Base-by-base conservation (phyloP, 306 rosid species). In the Mucuna pruriens region DNA sequence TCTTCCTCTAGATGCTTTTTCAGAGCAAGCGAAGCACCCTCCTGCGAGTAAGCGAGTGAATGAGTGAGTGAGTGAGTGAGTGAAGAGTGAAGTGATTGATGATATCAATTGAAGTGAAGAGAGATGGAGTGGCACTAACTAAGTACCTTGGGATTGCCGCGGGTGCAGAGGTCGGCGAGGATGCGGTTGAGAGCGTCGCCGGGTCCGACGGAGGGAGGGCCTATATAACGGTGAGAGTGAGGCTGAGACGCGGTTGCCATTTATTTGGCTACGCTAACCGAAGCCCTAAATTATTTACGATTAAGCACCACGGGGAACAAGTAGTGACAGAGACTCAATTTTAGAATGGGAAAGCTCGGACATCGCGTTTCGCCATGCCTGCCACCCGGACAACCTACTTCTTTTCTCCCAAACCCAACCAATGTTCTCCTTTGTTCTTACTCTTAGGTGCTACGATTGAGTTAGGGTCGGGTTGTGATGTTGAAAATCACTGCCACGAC, bases 1-100 rank as follows among this genome's bases (percentile, higher is more conserved):
- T 90, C 96, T 87, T 93, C 99, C 85, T 95, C 98, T 5, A 93
- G 77, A 76, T 93, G 98, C 77, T 91, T 95, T 88, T 87, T 95
- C 40, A 95, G 81, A 39, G 97, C 94, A 16, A 89, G 83, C 4
- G 90, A 81, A 82, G 97, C 90, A 71, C 99, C 99, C 64, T 93
- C 99, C 98, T 95, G 82, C 1, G 22, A 4, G 4, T 36, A 9
- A 81, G 45, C 13, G 22, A 57, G 9, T 71, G 26, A 31, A 9
- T 45, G 15, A 79, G 45, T 8, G 33, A 77, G 13, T 80, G 26
- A 33, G 29, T 38, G 22, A 7, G 6, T 7, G 46, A 31, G 12
- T 20, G 17, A 17, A 13, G 17, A 78, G 42, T 26, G 44, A 13
- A 13, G 23, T 9, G 31, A 20, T 54, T 7, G 0, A 23, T 22